These are phyloP conservation scores for Candida railenensis DNA, from an alignment of 805 yeast species.

Conservation along the genomic window DNA sequence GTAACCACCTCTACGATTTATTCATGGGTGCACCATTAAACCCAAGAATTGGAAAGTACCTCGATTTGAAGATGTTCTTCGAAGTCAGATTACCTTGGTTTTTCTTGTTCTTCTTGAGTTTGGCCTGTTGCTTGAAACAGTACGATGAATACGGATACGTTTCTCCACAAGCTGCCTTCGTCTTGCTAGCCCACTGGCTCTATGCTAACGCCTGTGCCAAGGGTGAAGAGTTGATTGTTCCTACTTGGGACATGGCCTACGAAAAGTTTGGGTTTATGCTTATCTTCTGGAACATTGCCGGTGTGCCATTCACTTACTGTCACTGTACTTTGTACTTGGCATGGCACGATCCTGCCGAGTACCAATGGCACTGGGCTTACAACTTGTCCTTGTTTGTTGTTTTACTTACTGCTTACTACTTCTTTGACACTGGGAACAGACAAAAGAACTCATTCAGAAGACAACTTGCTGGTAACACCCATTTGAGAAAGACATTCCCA, in stretches of 20 bases:
- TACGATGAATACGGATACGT: slow-evolving; percentile 78
- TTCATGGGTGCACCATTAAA: slow-evolving; percentile 98
- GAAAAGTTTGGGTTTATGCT: slow-evolving; percentile 99
- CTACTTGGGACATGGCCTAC: slow-evolving; percentile 99
- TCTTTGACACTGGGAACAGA: slow-evolving; percentile 93
- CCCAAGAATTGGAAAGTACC: slow-evolving; percentile 86
- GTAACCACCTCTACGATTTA: slow-evolving; percentile 83
- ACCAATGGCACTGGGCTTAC: slow-evolving; percentile 67
- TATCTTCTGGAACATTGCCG: slow-evolving; percentile 98
- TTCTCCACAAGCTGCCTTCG: slow-evolving; percentile 69
- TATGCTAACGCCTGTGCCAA: slow-evolving; percentile 97
- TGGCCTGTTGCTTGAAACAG: slow-evolving; percentile 77
- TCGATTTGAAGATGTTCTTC: slow-evolving; percentile 92
- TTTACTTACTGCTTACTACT: slow-evolving; percentile 73
- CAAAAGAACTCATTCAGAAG: slow-evolving; percentile 94
- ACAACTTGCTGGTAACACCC: slow-evolving; percentile 73
- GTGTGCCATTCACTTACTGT: slow-evolving; percentile 97
- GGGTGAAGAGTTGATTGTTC: slow-evolving; percentile 96
- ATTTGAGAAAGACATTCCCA: slow-evolving; percentile 87
- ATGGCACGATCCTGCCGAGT: slow-evolving; percentile 81
- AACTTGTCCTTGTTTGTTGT: slow-evolving; percentile 54
- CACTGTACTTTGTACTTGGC: slow-evolving; percentile 84
- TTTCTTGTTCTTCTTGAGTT: slow-evolving; percentile 73
- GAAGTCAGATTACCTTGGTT: slow-evolving; percentile 98
- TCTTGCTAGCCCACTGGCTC: slow-evolving; percentile 84